Evolutionary conservation across 257 asterid genomes (phyloP).

Genomic region (Coffea eugenioides): DNA sequence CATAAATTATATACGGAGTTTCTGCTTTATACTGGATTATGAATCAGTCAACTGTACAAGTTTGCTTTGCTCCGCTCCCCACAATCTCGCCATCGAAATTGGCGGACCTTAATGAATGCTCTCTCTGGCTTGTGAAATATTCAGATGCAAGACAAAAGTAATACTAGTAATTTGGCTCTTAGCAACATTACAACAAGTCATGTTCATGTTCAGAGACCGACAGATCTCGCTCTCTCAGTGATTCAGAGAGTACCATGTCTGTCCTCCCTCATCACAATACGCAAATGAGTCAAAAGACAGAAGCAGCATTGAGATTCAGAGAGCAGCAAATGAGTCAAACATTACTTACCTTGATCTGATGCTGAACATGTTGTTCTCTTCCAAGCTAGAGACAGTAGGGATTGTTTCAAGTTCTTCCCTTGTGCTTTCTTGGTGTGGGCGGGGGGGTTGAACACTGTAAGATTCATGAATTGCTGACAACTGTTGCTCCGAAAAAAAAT

Average conservation of each 20-base stretch:
- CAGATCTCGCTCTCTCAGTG: neutral
- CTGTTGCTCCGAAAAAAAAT: neutral
- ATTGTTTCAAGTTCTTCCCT: neutral
- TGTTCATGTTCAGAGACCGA: neutral
- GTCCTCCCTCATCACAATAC: neutral
- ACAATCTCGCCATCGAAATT: neutral
- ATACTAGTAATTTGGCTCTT: neutral
- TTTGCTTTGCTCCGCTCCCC: constrained; percentile 1
- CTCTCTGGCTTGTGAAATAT: neutral
- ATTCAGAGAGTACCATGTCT: neutral
- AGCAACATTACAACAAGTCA: no score
- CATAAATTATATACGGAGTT: neutral
- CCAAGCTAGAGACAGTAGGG: neutral
- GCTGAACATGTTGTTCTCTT: constrained; percentile 28
- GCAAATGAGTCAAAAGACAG: no score
- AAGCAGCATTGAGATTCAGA: neutral
- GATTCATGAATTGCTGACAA: neutral
- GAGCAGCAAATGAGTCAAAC: neutral
- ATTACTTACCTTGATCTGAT: constrained; percentile 37
- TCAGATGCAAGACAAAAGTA: neutral
- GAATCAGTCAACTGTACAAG: neutral
- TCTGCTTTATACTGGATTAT: neutral
- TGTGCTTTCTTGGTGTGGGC: neutral
- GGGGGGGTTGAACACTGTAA: neutral
- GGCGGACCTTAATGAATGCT: neutral